Evolutionary conservation across 805 yeast species (phyloP).

Genomic region (Nakazawaea siamensis): DNA sequence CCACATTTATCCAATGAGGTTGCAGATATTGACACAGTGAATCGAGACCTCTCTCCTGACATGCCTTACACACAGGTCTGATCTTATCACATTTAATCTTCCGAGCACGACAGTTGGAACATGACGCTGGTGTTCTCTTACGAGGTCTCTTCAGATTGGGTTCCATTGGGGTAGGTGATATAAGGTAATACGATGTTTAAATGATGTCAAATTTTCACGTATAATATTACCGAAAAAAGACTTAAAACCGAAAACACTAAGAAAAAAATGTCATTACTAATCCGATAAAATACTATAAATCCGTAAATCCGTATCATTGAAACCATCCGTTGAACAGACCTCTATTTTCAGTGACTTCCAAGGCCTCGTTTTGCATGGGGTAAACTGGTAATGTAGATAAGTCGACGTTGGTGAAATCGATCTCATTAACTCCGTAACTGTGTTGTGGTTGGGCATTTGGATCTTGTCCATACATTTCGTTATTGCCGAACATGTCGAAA

Average conservation of each 20-base stretch:
- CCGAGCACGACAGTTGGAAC: constrained; percentile 36
- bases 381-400: constrained; percentile 12
- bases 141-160: constrained; percentile 21
- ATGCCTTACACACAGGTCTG: constrained; percentile 24
- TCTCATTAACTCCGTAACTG: constrained; percentile 20
- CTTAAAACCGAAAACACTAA: too few relatives aligned
- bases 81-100: constrained; percentile 35
- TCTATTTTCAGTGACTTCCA: too few relatives aligned
- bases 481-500: constrained; percentile 10
- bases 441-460: not conserved
- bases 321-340: too few relatives aligned
- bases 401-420: constrained; percentile 30
- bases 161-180: too few relatives aligned
- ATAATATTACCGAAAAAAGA: too few relatives aligned
- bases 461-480: too few relatives aligned
- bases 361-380: too few relatives aligned
- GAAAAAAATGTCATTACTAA: too few relatives aligned
- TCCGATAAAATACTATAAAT: too few relatives aligned
- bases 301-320: too few relatives aligned
- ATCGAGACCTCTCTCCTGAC: constrained; percentile 19
- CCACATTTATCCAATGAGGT: constrained; percentile 20
- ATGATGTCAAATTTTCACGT: too few relatives aligned
- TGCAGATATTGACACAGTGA: constrained; percentile 23
- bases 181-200: too few relatives aligned
- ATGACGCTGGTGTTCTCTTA: constrained; percentile 35